Conservation (phyloP, 352 stramenopile species). For the Stramenopiles sp. region DNA sequence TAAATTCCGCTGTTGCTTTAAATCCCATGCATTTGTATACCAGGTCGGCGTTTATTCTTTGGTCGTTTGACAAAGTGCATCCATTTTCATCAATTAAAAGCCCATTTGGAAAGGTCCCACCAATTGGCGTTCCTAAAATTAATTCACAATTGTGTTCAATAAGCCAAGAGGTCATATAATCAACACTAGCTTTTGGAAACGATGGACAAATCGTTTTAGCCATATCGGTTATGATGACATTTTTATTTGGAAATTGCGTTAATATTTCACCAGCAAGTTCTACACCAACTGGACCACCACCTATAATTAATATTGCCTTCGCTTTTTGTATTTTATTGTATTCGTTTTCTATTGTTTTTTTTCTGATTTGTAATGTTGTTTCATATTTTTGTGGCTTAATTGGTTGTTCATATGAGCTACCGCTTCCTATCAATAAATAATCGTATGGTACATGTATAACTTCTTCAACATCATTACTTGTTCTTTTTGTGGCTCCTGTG, state of each 20-base stretch:
- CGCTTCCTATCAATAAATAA: background rate
- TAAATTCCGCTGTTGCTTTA: background rate
- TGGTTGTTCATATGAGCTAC: background rate
- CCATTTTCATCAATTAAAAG: background rate
- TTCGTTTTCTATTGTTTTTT: background rate
- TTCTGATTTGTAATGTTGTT: background rate
- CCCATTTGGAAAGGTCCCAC: too few species aligned
- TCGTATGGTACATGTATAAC: background rate
- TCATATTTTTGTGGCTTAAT: background rate
- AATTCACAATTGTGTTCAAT: background rate
- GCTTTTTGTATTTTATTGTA: background rate
- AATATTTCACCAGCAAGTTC: conserved; percentile 40
- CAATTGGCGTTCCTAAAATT: background rate
- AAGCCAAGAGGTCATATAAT: background rate
- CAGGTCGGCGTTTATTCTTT: background rate
- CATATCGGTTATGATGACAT: conserved; percentile 32
- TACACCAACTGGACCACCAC: conserved; percentile 31
- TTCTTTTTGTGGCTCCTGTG: background rate
- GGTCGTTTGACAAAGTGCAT: background rate
- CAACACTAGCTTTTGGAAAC: background rate
- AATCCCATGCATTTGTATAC: background rate
- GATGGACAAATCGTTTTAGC: conserved; percentile 22
- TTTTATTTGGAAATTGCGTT: conserved; percentile 31
- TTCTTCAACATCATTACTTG: background rate
- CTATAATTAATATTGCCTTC: conserved; percentile 27